Conservation (phyloP, 371 early-diverging fungal genomes). For the Mortierella sp. region DNA sequence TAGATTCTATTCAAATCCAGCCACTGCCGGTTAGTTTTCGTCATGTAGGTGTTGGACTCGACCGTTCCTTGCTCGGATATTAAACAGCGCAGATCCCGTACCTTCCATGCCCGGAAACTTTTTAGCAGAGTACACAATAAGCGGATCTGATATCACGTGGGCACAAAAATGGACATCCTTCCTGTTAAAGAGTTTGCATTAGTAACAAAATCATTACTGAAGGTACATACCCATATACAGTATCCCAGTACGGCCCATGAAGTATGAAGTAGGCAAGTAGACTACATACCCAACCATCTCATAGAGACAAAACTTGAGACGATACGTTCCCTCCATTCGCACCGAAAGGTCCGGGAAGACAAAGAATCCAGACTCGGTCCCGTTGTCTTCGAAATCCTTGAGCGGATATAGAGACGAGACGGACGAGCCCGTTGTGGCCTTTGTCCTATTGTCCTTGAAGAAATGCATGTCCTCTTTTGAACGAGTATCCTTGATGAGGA, state of each 20-base stretch:
- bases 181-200: slow-evolving; percentile 2
- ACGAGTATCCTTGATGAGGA: slow-evolving; percentile 44
- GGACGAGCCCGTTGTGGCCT: slow-evolving; percentile 77
- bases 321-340: slow-evolving; percentile 91
- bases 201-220: background rate
- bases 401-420: slow-evolving; percentile 92
- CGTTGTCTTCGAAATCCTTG: slow-evolving; percentile 80
- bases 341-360: slow-evolving; percentile 96
- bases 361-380: slow-evolving; percentile 90
- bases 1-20: slow-evolving; percentile 73
- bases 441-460: slow-evolving; percentile 51
- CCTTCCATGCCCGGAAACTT: slow-evolving; percentile 93
- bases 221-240: too few relatives aligned
- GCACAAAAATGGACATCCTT: slow-evolving; percentile 85
- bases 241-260: too few relatives aligned
- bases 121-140: slow-evolving; percentile 95
- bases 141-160: slow-evolving; percentile 80
- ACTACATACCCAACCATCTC: slow-evolving; percentile 78
- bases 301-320: slow-evolving; percentile 91
- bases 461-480: slow-evolving; percentile 48
- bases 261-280: too few relatives aligned
- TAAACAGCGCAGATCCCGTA: background rate
- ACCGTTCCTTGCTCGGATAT: background rate
- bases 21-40: too few relatives aligned
- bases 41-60: background rate